A percentile compares a stretch with the other conserved stretches of the same genome.
Conservation (phyloP, 305 asterid genomes). For the Withania somnifera region DNA sequence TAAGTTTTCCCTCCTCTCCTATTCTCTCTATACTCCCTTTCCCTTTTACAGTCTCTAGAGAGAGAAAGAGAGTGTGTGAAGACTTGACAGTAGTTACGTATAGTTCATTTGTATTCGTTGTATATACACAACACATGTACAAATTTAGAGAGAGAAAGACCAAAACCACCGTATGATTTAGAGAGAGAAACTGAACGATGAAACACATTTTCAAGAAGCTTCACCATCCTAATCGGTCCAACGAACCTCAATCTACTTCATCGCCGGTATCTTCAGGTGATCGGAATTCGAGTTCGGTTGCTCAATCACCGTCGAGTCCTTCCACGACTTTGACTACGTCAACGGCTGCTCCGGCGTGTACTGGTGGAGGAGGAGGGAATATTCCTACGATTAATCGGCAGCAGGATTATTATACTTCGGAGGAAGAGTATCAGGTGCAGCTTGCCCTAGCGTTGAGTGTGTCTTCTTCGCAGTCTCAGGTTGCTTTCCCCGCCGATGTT, state of each 20-base stretch:
- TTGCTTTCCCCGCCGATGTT: slow-evolving; percentile 17
- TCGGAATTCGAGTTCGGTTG: slow-evolving; percentile 8
- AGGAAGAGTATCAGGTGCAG: slow-evolving; percentile 91
- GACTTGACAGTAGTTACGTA: neutral
- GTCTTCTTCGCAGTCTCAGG: slow-evolving; percentile 61
- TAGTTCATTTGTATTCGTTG: neutral
- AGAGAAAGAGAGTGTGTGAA: neutral
- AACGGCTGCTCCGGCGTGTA: neutral
- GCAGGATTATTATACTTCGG: slow-evolving; percentile 72
- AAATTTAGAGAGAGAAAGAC: neutral
- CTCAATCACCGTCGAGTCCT: slow-evolving; percentile 1
- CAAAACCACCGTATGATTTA: neutral
- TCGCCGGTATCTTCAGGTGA: slow-evolving; percentile 17
- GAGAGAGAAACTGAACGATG: slow-evolving; percentile 9
- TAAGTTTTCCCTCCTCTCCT: slow-evolving; percentile 5
- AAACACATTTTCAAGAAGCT: slow-evolving; percentile 38
- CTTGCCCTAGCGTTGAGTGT: slow-evolving; percentile 89
- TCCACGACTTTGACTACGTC: neutral
- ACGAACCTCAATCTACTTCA: slow-evolving; percentile 17
- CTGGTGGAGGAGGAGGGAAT: neutral
- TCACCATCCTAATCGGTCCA: slow-evolving; percentile 35
- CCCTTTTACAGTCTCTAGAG: neutral
- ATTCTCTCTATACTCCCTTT: neutral
- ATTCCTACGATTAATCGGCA: slow-evolving; percentile 27
- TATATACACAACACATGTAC: neutral